Conservation (phyloP, 345 rosid genomes). For the Aurinia saxatilis region DNA sequence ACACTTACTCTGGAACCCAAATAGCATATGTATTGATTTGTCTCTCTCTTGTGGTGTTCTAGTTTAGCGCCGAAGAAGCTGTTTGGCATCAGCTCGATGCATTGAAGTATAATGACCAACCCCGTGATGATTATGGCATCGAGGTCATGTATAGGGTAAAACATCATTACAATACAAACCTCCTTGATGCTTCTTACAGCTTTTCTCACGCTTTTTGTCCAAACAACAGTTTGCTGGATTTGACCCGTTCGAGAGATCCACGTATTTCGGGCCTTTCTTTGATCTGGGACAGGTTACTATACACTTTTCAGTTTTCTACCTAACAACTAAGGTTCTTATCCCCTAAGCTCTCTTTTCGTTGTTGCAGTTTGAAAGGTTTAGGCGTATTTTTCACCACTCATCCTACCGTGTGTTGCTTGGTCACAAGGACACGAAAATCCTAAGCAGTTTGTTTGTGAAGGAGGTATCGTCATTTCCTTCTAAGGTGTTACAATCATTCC, state of each 20-base stretch:
- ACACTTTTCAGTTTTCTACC: not conserved
- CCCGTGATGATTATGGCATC: slow-evolving; percentile 76
- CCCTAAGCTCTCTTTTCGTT: not conserved
- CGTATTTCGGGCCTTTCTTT: slow-evolving; percentile 87
- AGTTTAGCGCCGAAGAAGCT: slow-evolving; percentile 94
- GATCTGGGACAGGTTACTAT: slow-evolving; percentile 88
- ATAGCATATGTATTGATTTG: not conserved
- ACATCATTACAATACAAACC: not conserved
- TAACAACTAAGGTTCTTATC: not conserved
- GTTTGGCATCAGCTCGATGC: slow-evolving; percentile 79
- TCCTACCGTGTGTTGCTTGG: slow-evolving; percentile 81
- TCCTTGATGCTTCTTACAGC: not conserved
- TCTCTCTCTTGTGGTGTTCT: slow-evolving; percentile 13
- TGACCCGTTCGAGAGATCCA: slow-evolving; percentile 91
- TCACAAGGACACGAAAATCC: slow-evolving; percentile 71
- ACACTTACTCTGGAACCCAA: not conserved
- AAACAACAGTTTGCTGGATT: slow-evolving; percentile 86
- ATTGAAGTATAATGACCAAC: slow-evolving; percentile 77
- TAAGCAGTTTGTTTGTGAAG: slow-evolving; percentile 73
- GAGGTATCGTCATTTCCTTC: slow-evolving; percentile 45
- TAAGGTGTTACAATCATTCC: not conserved
- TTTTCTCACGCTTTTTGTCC: not conserved
- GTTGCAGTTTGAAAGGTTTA: slow-evolving; percentile 83
- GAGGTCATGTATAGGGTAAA: slow-evolving; percentile 95
- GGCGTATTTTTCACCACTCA: slow-evolving; percentile 92